A percentile compares a stretch with the other conserved stretches of the same genome.
Conservation (phyloP, 345 rosid species). For the Citrus hindsii region DNA sequence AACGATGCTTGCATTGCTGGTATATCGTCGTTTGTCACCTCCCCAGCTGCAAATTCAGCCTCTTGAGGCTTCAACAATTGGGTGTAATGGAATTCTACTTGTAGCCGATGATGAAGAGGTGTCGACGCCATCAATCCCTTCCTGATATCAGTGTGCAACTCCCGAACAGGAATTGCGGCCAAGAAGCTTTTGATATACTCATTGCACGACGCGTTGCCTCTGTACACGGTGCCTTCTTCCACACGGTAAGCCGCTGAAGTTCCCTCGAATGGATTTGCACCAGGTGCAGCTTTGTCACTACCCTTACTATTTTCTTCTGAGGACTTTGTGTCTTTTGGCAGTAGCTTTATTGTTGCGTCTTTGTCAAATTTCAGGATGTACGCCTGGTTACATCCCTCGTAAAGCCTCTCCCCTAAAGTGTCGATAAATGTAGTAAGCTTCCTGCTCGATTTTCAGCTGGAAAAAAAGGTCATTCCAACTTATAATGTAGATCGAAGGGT, state of each 20-base stretch:
- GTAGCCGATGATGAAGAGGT: constrained; percentile 63
- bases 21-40: background rate
- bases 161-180: constrained; percentile 60
- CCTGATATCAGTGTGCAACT: constrained; percentile 49
- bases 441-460: constrained; percentile 46
- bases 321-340: constrained; percentile 14
- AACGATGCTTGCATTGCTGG: background rate
- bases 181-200: constrained; percentile 66
- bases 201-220: constrained; percentile 59
- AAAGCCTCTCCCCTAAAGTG: constrained; percentile 36
- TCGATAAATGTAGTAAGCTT: constrained; percentile 52
- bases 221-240: constrained; percentile 34
- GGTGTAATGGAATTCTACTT: constrained; percentile 64
- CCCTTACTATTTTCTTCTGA: constrained; percentile 15
- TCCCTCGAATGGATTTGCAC: background rate
- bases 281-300: too few species aligned
- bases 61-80: constrained; percentile 12
- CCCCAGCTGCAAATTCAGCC: background rate
- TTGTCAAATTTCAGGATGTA: constrained; percentile 21
- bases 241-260: background rate
- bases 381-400: too few species aligned
- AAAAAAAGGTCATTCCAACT: constrained; percentile 84
- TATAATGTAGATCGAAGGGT: constrained; percentile 19
- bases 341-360: constrained; percentile 32
- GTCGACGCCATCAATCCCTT: constrained; percentile 21